Conservation (phyloP, 352 stramenopile genomes). For the Ophiocytium majus region DNA sequence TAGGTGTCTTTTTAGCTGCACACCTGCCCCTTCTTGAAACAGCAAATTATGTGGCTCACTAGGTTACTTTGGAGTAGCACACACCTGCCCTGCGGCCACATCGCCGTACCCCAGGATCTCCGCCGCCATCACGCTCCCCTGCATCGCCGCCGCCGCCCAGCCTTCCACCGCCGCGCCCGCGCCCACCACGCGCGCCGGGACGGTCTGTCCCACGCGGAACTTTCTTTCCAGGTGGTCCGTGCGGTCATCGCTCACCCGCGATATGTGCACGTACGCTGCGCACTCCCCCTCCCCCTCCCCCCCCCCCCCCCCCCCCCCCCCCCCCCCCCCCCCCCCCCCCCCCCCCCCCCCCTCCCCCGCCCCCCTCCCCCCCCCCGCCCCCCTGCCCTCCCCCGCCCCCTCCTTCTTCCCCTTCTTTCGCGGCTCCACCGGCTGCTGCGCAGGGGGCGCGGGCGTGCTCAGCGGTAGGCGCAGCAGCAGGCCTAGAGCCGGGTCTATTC, state of each 20-base stretch:
- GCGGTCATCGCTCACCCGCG: constrained; percentile 40
- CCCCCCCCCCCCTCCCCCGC: too few species aligned
- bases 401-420: too few species aligned
- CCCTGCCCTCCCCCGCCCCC: too few species aligned
- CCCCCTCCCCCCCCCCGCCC: too few species aligned
- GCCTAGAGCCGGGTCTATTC: constrained; percentile 45
- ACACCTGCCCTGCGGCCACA: background rate
- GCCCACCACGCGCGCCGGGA: constrained; percentile 25
- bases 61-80: too few species aligned
- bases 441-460: background rate
- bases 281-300: constrained; percentile 26
- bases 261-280: constrained; percentile 54
- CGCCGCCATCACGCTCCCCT: constrained; percentile 20
- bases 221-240: constrained; percentile 45
- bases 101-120: constrained; percentile 2
- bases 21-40: too few species aligned
- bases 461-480: constrained; percentile 38
- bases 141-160: constrained; percentile 29
- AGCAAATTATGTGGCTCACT: too few species aligned
- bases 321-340: too few species aligned
- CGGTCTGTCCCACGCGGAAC: constrained; percentile 32
- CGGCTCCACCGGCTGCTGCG: too few species aligned
- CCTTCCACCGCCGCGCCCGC: constrained; percentile 24
- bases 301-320: too few species aligned
- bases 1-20: too few species aligned